Conservation (phyloP, 306 rosid genomes). For the Citrullus mucosospermus region DNA sequence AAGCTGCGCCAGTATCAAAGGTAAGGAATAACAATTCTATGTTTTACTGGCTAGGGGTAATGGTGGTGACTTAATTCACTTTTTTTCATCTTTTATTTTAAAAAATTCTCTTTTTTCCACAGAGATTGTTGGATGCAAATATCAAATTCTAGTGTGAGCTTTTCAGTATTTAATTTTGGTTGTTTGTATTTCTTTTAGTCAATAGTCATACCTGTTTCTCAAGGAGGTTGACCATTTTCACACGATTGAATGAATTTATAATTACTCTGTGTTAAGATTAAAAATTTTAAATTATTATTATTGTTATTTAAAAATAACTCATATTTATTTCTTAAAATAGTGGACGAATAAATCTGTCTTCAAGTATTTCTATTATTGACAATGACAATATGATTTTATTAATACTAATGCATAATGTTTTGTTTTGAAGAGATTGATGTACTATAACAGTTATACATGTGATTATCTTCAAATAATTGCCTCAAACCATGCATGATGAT, state of each 20-base stretch:
- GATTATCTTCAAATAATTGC: neutral
- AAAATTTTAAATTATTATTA: no score
- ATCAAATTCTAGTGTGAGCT: neutral
- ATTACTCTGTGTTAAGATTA: neutral
- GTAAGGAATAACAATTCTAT: conserved; percentile 18
- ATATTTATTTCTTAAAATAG: neutral
- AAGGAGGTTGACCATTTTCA: neutral
- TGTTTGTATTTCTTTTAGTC: neutral
- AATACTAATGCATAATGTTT: neutral
- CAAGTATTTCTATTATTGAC: neutral
- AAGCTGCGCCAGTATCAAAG: conserved; percentile 35
- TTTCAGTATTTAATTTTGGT: neutral
- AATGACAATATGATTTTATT: neutral
- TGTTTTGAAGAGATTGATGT: neutral
- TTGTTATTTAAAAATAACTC: neutral
- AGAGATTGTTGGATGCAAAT: neutral
- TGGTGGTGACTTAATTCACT: neutral
- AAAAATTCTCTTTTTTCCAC: neutral
- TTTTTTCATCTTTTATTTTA: no score
- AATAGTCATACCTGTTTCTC: neutral
- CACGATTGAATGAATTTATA: neutral
- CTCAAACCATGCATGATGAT: neutral
- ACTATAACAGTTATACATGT: neutral
- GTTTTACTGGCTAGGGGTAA: neutral
- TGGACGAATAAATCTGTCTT: neutral